Base-by-base conservation (phyloP, 768 basidiomycete genomes). In the Phylloporus rhodoxanthus region DNA sequence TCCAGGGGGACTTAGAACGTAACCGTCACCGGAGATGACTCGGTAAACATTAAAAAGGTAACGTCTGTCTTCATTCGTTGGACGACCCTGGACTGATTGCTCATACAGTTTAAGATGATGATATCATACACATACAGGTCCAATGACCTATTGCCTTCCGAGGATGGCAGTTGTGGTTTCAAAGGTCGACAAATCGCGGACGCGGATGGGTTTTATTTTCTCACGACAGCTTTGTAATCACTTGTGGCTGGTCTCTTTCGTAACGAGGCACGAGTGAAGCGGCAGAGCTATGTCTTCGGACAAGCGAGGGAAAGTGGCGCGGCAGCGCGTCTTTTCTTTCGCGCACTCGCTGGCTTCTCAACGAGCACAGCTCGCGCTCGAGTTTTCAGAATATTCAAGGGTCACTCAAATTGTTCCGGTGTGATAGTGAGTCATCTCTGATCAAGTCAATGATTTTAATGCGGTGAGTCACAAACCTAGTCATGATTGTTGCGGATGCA, bases 61-160 rank as follows among this genome's bases (percentile, higher is more conserved):
- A 78, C 39, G 76, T 93, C 52, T 64, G 23, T 36, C 42, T 29
- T 45, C n/a, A 28, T 19, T 3, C 30, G 19, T 29, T 34, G 26
- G 32, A 41, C 19, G 21, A 28, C 8, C 26, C 21, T 8, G 14
- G 39, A 51, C 38, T 63, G 21, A 54, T 28, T 8, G 10, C 37
- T 8, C 43, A 15, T 29, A 36, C 65, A 97, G 94, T 93, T 93
- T 66, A 93, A 93, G 59, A 85, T 98, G 81, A 78, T 93, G 53
- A 86, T 99, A 2, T 82, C 91, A 3, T 97, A 91, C 67, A 95
- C 92, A 0, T 99, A 98, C 65, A 81, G 87, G 29, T 86, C 91
- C 0, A 95, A 98, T 60, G 94, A 96, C 52, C 77, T 82, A 20
- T 74, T 80, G 2, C 79, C 81, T 13, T 78, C 81, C 1, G 83